These are phyloP conservation scores for Russula sp. DNA, from an alignment of 768 basidiomycete species.

Conservation along the genomic window DNA sequence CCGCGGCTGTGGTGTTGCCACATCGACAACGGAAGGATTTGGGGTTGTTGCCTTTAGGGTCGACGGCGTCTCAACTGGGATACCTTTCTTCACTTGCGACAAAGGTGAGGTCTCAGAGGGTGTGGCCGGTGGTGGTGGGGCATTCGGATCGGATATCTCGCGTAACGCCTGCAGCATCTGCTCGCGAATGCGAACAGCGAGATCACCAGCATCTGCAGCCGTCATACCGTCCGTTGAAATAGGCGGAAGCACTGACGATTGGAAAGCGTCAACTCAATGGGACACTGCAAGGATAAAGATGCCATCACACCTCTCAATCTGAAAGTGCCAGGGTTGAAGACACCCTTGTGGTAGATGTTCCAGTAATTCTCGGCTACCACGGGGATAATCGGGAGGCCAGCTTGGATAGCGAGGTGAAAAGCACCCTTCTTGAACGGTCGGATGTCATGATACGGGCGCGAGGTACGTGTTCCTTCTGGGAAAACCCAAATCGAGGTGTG, in stretches of 20 bases:
- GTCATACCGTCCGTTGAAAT: slow-evolving; percentile 70
- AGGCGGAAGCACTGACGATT: slow-evolving; percentile 76
- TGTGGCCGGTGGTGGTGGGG: slow-evolving; percentile 29
- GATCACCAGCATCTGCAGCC: slow-evolving; percentile 58
- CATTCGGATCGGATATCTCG: slow-evolving; percentile 63
- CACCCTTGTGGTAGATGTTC: slow-evolving; percentile 70
- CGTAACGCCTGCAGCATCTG: slow-evolving; percentile 74
- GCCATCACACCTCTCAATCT: slow-evolving; percentile 67
- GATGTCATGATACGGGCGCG: slow-evolving; percentile 56
- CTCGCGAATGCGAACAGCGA: slow-evolving; percentile 62
- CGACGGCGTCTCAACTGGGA: not conserved
- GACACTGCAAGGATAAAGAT: not conserved
- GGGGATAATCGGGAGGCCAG: slow-evolving; percentile 85
- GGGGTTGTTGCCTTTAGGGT: slow-evolving; percentile 14
- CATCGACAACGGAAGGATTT: not conserved
- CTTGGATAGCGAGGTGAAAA: slow-evolving; percentile 91
- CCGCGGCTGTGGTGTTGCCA: slow-evolving; percentile 1
- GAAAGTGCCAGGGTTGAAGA: slow-evolving; percentile 70
- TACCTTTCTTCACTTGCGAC: not conserved
- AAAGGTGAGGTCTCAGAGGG: not conserved
- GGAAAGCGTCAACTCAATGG: slow-evolving; percentile 7
- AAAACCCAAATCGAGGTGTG: slow-evolving; percentile 87
- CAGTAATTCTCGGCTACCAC: slow-evolving; percentile 94
- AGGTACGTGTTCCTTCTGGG: slow-evolving; percentile 91
- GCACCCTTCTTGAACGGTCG: slow-evolving; percentile 96